Evolutionary conservation across 257 asterid genomes (phyloP).

Genomic region (Solanum habrochaites): DNA sequence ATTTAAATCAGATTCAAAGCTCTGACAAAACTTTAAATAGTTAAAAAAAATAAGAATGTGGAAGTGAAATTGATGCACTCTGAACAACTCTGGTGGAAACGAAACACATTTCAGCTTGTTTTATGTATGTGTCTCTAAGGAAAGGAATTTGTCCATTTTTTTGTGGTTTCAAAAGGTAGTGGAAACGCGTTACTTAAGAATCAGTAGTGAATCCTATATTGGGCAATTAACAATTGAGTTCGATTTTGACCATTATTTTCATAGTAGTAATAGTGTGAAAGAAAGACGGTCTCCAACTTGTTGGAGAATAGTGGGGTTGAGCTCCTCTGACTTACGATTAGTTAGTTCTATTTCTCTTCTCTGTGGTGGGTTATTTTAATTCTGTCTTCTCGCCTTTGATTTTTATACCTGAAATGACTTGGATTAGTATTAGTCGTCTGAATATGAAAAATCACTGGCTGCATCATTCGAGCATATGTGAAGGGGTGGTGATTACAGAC

Average conservation of each 20-base stretch:
- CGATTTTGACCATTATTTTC: background rate
- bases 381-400: background rate
- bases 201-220: background rate
- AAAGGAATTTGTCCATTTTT: background rate
- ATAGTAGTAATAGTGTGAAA: background rate
- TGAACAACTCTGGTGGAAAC: constrained; percentile 17
- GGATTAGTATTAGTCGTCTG: background rate
- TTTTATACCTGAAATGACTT: background rate
- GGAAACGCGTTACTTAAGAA: background rate
- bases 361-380: background rate
- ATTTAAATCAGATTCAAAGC: no score
- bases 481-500: background rate
- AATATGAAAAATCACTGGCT: background rate
- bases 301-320: background rate
- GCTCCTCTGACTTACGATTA: background rate
- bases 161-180: background rate
- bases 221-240: background rate
- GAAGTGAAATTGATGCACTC: constrained; percentile 55
- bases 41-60: constrained; percentile 43
- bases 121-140: constrained; percentile 4
- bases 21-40: constrained; percentile 61
- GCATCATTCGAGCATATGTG: background rate
- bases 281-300: background rate
- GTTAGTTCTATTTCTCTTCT: background rate
- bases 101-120: constrained; percentile 33